Percentiles rank a stretch among this genome's conserved stretches.
Conservation (phyloP, 768 basidiomycete species). For the Trametopsis cervina region DNA sequence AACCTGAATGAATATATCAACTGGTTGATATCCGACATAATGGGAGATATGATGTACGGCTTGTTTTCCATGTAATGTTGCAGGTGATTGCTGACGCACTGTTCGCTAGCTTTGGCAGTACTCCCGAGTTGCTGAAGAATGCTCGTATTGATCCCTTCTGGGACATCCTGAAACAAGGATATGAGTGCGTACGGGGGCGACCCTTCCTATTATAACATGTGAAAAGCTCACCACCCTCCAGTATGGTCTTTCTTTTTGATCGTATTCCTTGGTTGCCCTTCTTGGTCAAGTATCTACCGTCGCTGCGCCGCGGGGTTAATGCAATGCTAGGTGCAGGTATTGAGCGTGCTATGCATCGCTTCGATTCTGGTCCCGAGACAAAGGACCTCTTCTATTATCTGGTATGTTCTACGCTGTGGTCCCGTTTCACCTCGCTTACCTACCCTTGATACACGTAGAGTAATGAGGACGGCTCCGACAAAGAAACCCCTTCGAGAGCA, state of each 20-base stretch:
- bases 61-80: not conserved
- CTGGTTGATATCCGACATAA: constrained; percentile 21
- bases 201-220: not conserved
- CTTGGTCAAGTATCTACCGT: constrained; percentile 5
- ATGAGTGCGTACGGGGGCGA: constrained; percentile 39
- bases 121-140: constrained; percentile 31
- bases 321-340: not conserved
- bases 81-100: not conserved
- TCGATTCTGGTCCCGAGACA: constrained; percentile 28
- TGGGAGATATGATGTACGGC: constrained; percentile 14
- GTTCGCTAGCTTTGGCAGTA: constrained; percentile 31
- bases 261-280: constrained; percentile 13
- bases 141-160: constrained; percentile 34
- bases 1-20: constrained; percentile 19
- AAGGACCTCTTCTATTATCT: constrained; percentile 40
- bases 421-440: too few species aligned
- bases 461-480: constrained; percentile 1
- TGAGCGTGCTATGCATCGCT: constrained; percentile 4
- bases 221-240: not conserved
- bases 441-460: too few species aligned
- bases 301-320: not conserved
- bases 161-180: constrained; percentile 38
- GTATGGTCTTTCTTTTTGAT: not conserved
- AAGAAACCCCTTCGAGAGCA: not conserved
- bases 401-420: constrained; percentile 25